Percentiles rank a stretch among this genome's conserved stretches.
Conservation (phyloP, 805 yeast genomes). For the Saturnispora diversa region DNA sequence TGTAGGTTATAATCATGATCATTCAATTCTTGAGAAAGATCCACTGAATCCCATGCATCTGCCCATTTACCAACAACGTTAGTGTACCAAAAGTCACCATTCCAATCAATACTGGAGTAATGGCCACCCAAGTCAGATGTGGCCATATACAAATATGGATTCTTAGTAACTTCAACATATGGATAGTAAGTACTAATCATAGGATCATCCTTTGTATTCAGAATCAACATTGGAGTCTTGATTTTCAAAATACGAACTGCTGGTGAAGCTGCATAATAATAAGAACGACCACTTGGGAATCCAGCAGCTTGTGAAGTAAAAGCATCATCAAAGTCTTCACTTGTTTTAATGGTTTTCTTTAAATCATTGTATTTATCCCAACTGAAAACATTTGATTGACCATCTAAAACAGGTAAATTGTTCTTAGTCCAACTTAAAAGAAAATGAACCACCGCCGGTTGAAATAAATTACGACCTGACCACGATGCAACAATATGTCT, state of each 20-base stretch:
- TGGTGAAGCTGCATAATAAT: slow-evolving; percentile 61
- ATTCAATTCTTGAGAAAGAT: slow-evolving; percentile 13
- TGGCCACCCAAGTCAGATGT: slow-evolving; percentile 68
- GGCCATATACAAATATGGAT: slow-evolving; percentile 51
- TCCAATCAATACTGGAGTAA: slow-evolving; percentile 41
- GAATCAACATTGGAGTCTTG: slow-evolving; percentile 52
- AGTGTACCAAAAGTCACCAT: slow-evolving; percentile 42
- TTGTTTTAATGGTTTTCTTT: slow-evolving; percentile 31
- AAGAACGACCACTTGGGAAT: slow-evolving; percentile 51
- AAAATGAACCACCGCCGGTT: slow-evolving; percentile 34
- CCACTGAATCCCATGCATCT: slow-evolving; percentile 27
- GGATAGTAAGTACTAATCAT: slow-evolving; percentile 52
- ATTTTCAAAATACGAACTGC: slow-evolving; percentile 46
- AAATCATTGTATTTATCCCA: slow-evolving; percentile 26
- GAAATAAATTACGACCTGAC: slow-evolving; percentile 35
- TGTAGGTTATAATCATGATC: slow-evolving; percentile 18
- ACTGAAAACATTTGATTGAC: slow-evolving; percentile 25
- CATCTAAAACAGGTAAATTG: slow-evolving; percentile 31
- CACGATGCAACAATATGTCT: slow-evolving; percentile 33
- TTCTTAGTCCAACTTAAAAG: slow-evolving; percentile 38
- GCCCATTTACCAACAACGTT: slow-evolving; percentile 36
- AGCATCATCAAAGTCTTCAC: slow-evolving; percentile 51
- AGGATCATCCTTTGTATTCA: slow-evolving; percentile 63
- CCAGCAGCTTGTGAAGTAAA: slow-evolving; percentile 60
- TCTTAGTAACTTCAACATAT: slow-evolving; percentile 36